Percentiles rank a stretch among this genome's conserved stretches.
phyloP scores from a whole-genome alignment of 2,329 filamentous ascomycete species.

The Leptographium lundbergii region DNA sequence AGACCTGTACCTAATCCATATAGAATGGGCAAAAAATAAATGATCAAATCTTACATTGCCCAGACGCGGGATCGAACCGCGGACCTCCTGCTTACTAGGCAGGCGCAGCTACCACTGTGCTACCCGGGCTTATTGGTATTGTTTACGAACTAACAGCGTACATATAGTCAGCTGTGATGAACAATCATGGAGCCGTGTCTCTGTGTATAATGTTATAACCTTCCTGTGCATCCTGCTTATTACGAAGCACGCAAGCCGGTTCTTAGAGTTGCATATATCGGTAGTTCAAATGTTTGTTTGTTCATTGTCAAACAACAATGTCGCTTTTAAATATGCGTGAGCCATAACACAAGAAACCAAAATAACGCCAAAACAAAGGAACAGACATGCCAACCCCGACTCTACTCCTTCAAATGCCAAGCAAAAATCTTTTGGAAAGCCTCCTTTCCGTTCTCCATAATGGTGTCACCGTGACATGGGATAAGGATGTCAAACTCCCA shows the following conservation, averaged over 20 bases:
- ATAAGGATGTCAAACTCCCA: slow-evolving; percentile 85
- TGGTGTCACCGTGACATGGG: slow-evolving; percentile 86
- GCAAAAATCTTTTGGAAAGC: slow-evolving; percentile 66
- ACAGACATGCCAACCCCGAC: background rate
- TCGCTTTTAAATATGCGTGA: background rate
- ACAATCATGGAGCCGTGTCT: no score
- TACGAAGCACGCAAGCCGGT: no score
- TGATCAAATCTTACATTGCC: slow-evolving; percentile 2
- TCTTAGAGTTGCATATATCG: background rate
- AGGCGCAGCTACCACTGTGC: slow-evolving; percentile 14
- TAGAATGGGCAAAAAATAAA: background rate
- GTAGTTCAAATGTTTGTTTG: background rate
- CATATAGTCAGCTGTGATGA: background rate
- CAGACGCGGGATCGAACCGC: slow-evolving; percentile 14
- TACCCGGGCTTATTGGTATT: slow-evolving; percentile 9
- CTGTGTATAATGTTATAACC: background rate
- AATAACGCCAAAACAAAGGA: background rate
- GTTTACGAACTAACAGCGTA: background rate
- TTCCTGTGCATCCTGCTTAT: no score
- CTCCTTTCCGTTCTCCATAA: slow-evolving; percentile 61
- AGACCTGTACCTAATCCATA: no score
- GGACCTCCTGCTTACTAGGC: slow-evolving; percentile 14
- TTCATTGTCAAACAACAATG: background rate
- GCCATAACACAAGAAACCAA: background rate
- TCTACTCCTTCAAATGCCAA: slow-evolving; percentile 53